These are phyloP conservation scores for Boehmeria nivea DNA, from an alignment of 306 rosid genomes.

Conservation along the genomic window DNA sequence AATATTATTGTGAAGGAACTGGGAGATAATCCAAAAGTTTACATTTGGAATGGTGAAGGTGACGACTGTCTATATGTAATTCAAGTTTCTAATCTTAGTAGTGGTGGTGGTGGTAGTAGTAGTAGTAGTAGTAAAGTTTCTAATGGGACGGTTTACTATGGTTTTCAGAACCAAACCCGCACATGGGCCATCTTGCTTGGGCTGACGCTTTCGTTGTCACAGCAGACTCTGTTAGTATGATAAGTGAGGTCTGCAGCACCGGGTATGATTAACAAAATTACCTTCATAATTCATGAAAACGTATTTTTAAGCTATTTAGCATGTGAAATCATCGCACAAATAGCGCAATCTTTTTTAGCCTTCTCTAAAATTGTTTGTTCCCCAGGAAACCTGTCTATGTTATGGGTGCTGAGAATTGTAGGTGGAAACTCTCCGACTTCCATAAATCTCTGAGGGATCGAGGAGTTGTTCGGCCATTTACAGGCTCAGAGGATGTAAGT, in stretches of 20 bases:
- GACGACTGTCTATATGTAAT: conserved; percentile 14
- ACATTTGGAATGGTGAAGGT: conserved; percentile 87
- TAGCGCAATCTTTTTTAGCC: no score
- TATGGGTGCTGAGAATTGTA: conserved; percentile 74
- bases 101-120: neutral
- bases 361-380: neutral
- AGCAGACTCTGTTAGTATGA: conserved; percentile 89
- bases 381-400: conserved; percentile 85
- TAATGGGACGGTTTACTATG: conserved; percentile 1
- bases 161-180: conserved; percentile 69
- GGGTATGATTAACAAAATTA: conserved; percentile 52
- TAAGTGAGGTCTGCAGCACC: conserved; percentile 94
- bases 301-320: neutral
- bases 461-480: conserved; percentile 78
- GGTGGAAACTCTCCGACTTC: conserved; percentile 80
- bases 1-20: conserved; percentile 58
- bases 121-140: neutral
- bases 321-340: neutral
- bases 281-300: conserved; percentile 1
- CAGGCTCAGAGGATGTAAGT: conserved; percentile 95
- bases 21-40: conserved; percentile 72
- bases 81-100: no score
- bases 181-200: conserved; percentile 95
- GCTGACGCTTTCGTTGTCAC: conserved; percentile 87
- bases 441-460: conserved; percentile 63